These are phyloP conservation scores for Ustilago bromivora DNA, from an alignment of 1,284 basidiomycete genomes.

Conservation along the genomic window DNA sequence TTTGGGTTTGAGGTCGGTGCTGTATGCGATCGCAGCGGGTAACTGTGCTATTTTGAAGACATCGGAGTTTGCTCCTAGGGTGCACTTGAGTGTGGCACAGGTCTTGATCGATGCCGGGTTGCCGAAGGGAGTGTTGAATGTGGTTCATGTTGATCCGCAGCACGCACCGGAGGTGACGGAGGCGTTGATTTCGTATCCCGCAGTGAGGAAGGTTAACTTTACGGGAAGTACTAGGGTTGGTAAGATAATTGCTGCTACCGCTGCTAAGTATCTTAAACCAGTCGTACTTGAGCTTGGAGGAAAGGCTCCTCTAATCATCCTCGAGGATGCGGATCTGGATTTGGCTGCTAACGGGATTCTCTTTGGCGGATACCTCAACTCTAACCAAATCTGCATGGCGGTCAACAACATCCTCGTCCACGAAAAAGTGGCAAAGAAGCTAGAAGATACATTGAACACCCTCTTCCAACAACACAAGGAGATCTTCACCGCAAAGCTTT, in stretches of 20 bases:
- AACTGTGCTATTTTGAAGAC: constrained; percentile 77
- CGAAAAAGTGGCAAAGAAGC: constrained; percentile 69
- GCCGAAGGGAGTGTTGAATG: constrained; percentile 76
- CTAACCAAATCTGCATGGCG: constrained; percentile 80
- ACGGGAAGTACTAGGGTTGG: constrained; percentile 78
- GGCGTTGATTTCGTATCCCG: constrained; percentile 75
- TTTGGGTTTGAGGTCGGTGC: constrained; percentile 72
- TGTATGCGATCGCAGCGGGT: constrained; percentile 75
- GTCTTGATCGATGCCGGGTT: constrained; percentile 74
- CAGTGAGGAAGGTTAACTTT: constrained; percentile 72
- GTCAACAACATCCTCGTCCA: constrained; percentile 78
- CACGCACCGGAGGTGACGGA: constrained; percentile 73
- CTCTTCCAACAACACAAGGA: constrained; percentile 72
- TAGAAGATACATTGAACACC: constrained; percentile 70
- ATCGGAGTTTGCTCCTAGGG: constrained; percentile 75
- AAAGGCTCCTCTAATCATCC: constrained; percentile 72
- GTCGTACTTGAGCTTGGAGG: constrained; percentile 72
- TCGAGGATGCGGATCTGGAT: constrained; percentile 76
- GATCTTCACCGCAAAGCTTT: constrained; percentile 42
- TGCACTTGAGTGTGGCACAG: constrained; percentile 74
- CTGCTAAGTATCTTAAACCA: constrained; percentile 81
- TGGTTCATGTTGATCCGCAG: constrained; percentile 74
- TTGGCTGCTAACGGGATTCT: constrained; percentile 73
- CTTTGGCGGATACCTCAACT: constrained; percentile 75
- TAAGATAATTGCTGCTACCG: constrained; percentile 83